Percentiles rank a stretch among this genome's conserved stretches.
Conservation (phyloP, 1,284 basidiomycete species). For the Puccinia hordei region DNA sequence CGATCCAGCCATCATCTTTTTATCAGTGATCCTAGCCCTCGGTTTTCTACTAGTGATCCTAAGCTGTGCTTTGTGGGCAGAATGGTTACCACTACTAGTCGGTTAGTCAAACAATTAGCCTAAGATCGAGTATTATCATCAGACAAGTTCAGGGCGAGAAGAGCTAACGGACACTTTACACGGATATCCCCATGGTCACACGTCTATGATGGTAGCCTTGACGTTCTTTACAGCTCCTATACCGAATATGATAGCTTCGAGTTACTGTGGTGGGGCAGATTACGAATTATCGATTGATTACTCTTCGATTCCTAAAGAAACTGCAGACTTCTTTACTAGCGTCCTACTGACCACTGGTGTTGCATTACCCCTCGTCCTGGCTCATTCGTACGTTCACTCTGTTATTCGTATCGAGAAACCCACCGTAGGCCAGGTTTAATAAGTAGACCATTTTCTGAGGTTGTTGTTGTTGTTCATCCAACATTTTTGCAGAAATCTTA, state of each 20-base stretch:
- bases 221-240: constrained; percentile 93
- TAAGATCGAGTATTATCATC: background rate
- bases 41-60: constrained; percentile 98
- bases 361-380: constrained; percentile 85
- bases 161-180: too few species aligned
- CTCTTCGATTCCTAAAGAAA: constrained; percentile 79
- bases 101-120: constrained; percentile 67
- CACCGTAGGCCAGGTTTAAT: background rate
- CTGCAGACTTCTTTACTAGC: constrained; percentile 91
- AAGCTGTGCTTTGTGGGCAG: constrained; percentile 90
- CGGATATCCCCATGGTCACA: constrained; percentile 14
- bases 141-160: too few species aligned
- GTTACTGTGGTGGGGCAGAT: constrained; percentile 62
- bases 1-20: constrained; percentile 70
- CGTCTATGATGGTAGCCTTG: constrained; percentile 68
- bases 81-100: constrained; percentile 96
- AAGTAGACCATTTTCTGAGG: background rate
- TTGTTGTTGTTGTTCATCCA: background rate
- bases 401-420: too few species aligned
- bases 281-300: constrained; percentile 66
- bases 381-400: constrained; percentile 68
- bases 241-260: constrained; percentile 76
- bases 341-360: constrained; percentile 86
- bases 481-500: constrained; percentile 64
- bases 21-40: constrained; percentile 92